A percentile compares a stretch with the other conserved stretches of the same genome.
phyloP scores from a whole-genome alignment of 192 early-diverging fungal species.

The Entophlyctis luteolus region DNA sequence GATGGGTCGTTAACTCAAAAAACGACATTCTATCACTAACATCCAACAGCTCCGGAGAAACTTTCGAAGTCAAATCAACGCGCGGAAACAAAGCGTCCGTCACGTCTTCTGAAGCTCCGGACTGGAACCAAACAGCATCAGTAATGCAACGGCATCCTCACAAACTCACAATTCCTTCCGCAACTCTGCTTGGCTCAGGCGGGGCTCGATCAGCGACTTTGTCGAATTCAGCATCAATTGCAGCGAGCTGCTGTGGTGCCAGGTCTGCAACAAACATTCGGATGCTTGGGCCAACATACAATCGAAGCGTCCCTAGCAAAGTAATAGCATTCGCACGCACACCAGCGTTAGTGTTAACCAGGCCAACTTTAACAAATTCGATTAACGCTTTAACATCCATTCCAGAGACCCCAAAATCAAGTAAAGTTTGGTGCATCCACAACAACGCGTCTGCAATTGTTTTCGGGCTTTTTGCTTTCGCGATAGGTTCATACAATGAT shows the following conservation, averaged over 20 bases:
- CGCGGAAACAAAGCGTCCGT: conserved; percentile 84
- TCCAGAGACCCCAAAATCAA: conserved; percentile 87
- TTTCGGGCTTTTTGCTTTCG: conserved; percentile 85
- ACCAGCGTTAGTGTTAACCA: conserved; percentile 79
- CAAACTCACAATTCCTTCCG: conserved; percentile 1
- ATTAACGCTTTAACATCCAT: conserved; percentile 73
- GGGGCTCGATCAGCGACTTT: conserved; percentile 71
- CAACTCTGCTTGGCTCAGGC: conserved; percentile 57
- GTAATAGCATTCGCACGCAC: conserved; percentile 77
- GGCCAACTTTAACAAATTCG: conserved; percentile 73
- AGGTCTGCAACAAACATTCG: conserved; percentile 82
- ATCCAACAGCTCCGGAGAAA: conserved; percentile 60
- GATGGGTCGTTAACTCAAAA: no score
- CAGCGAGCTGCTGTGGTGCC: conserved; percentile 71
- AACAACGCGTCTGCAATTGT: conserved; percentile 76
- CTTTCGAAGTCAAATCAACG: conserved; percentile 67
- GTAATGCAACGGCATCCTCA: neutral
- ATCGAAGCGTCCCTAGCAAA: conserved; percentile 75
- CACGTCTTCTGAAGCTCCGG: conserved; percentile 46
- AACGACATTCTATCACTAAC: conserved; percentile 35
- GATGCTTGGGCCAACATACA: conserved; percentile 82
- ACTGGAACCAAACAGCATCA: conserved; percentile 24
- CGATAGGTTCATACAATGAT: conserved; percentile 73
- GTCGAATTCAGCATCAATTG: conserved; percentile 90
- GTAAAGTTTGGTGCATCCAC: conserved; percentile 80